Evolutionary conservation across 345 rosid genomes (phyloP).

Genomic region (Melaleuca alternifolia): DNA sequence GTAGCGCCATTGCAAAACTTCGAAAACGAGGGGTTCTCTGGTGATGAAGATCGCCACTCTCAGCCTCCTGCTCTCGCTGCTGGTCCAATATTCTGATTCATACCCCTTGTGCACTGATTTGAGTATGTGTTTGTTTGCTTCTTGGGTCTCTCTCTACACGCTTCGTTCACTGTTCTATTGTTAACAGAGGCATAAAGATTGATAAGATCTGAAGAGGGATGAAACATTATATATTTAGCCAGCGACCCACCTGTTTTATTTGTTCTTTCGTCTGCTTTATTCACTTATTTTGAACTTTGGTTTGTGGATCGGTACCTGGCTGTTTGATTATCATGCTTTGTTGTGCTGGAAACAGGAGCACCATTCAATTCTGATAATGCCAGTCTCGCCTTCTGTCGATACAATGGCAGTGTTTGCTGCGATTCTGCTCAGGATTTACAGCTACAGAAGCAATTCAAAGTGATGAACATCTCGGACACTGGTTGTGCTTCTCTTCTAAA

Average conservation of each 20-base stretch:
- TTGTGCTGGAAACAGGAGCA: slow-evolving; percentile 30
- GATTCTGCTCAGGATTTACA: slow-evolving; percentile 47
- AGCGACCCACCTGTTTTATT: not conserved
- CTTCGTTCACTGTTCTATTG: not conserved
- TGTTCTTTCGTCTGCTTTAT: not conserved
- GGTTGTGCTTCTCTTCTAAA: slow-evolving; percentile 59
- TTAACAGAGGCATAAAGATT: not conserved
- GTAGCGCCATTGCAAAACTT: not conserved
- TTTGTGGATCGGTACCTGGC: not conserved
- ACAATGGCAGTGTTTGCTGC: slow-evolving; percentile 76
- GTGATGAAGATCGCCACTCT: not conserved
- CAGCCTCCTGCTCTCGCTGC: not conserved
- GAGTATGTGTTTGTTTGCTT: slow-evolving; percentile 7
- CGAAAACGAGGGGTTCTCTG: not conserved
- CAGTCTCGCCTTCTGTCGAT: slow-evolving; percentile 53
- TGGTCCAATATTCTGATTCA: not conserved
- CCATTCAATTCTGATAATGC: slow-evolving; percentile 40
- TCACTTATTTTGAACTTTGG: not conserved
- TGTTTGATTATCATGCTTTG: slow-evolving; percentile 1
- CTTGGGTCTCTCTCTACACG: not conserved
- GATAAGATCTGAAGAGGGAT: not conserved
- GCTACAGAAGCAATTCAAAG: slow-evolving; percentile 55
- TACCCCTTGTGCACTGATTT: slow-evolving; percentile 27
- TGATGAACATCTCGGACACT: slow-evolving; percentile 56
- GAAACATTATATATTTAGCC: not conserved